These are phyloP conservation scores for Silene uniflora DNA, from an alignment of 148 eudicot genomes.

Conservation along the genomic window DNA sequence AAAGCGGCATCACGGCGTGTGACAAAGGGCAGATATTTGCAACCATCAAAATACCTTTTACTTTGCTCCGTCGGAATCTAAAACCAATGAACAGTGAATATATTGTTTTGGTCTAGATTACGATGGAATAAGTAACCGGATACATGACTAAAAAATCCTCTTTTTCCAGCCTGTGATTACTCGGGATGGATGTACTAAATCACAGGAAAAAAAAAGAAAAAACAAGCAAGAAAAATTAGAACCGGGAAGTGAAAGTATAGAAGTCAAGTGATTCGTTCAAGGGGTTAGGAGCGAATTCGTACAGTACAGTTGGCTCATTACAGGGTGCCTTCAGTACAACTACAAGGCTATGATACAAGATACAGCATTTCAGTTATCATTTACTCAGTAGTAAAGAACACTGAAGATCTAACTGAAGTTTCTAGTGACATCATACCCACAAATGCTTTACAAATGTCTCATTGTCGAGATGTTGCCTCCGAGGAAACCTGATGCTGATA, in stretches of 20 bases:
- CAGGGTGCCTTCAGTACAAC: neutral
- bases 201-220: no score
- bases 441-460: neutral
- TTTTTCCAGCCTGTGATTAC: neutral
- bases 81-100: no score
- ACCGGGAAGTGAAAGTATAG: neutral
- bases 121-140: neutral
- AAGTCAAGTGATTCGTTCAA: neutral
- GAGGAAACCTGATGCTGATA: neutral
- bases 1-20: no score
- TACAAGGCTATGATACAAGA: conserved; percentile 5
- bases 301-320: neutral
- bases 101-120: neutral
- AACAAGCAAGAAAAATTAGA: neutral
- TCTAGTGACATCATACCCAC: conserved; percentile 6
- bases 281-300: neutral
- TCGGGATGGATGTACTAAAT: neutral
- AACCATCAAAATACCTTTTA: no score
- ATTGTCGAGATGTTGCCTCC: neutral
- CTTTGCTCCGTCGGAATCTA: no score
- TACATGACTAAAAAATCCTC: neutral
- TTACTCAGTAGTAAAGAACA: conserved; percentile 10
- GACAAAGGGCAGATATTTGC: no score
- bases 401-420: neutral
- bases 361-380: neutral